A percentile compares a stretch with the other conserved stretches of the same genome.
Evolutionary conservation across 2,329 filamentous ascomycete genomes (phyloP).

Genomic region (Coleophoma crateriformis): DNA sequence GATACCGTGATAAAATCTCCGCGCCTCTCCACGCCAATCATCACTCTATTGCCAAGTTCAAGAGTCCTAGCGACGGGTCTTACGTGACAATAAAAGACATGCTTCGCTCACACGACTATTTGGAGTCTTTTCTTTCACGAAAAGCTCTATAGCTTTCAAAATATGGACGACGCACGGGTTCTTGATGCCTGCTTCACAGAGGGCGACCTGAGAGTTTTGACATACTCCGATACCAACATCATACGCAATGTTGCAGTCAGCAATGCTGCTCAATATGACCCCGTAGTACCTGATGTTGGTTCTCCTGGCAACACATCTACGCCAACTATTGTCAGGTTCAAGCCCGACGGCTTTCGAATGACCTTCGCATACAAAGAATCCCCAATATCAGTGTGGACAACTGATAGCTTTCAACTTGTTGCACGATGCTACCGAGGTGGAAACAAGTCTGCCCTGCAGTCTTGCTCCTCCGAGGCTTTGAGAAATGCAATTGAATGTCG

Average conservation of each 20-base stretch:
- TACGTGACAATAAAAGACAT: not conserved
- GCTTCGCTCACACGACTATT: conserved; percentile 1
- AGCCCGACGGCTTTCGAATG: conserved; percentile 7
- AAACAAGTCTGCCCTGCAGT: not conserved
- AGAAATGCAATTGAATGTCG: conserved; percentile 3
- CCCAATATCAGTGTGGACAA: conserved; percentile 11
- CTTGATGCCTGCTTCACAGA: conserved; percentile 3
- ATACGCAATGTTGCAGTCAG: conserved; percentile 3
- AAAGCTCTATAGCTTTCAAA: conserved; percentile 1
- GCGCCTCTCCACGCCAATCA: conserved; percentile 24
- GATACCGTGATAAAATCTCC: conserved; percentile 21
- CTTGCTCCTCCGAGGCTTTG: conserved; percentile 2
- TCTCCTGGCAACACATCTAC: conserved; percentile 1
- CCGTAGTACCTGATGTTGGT: not conserved
- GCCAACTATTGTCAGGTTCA: conserved; percentile 6
- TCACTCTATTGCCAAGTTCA: conserved; percentile 25
- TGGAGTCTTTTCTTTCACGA: conserved; percentile 1
- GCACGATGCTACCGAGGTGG: conserved; percentile 2
- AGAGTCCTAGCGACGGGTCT: not conserved
- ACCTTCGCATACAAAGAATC: conserved; percentile 10
- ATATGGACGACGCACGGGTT: conserved; percentile 1
- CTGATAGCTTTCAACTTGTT: conserved; percentile 3
- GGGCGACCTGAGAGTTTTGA: conserved; percentile 3
- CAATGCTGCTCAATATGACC: conserved; percentile 1
- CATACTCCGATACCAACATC: conserved; percentile 2